Evolutionary conservation across 345 rosid genomes (phyloP), one percentile per base, ranked within the genome.

Genomic region (Lepidium sativum): DNA sequence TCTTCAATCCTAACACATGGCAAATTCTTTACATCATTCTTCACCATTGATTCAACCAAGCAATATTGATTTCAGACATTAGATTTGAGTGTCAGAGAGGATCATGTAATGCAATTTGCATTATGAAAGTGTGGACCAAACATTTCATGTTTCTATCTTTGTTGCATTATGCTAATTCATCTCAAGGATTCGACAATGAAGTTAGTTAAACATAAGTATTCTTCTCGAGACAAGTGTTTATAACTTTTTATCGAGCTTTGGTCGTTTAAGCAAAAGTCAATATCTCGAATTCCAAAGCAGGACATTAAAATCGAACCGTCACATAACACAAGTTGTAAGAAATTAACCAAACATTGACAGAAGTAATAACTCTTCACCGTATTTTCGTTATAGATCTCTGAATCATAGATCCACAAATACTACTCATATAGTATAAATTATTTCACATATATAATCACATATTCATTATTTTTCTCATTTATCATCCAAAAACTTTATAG

Each of bases 361-460:
- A 71, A 25, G 66, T 71, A 65, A 8, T 65, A 65, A 72, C 54
- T 57, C 71, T 48, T 66, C 66, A 72, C 71, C 61, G 65, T 64
- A 29, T 21, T 54, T 38, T 62, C 49, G 20, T 62, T 45, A 54
- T 37, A 39, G 13, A 33, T 17, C 12, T 37, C 45, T 17, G 21
- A 4, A 20, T 44, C 29, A 11, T 50, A 38, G 58, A 47, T 63
- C 64, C 64, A 71, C 58, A 9, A 55, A 58, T 14, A 13, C 20
- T 29, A 33, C 6, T 27, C 31, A 27, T 27, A 27, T 27, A 68
- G 34, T 39, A 51, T 51, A 51, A 60, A 51, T 53, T 53, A 70
- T 71, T 63, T 54, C 64, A 63, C 65, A 71, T 63, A 45, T 48
- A 47, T 29, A 63, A 27, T 18, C 75, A 55, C 20, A 54, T 53